Conservation (phyloP, 495 filamentous ascomycete genomes). For the Haplographium delicatum region DNA sequence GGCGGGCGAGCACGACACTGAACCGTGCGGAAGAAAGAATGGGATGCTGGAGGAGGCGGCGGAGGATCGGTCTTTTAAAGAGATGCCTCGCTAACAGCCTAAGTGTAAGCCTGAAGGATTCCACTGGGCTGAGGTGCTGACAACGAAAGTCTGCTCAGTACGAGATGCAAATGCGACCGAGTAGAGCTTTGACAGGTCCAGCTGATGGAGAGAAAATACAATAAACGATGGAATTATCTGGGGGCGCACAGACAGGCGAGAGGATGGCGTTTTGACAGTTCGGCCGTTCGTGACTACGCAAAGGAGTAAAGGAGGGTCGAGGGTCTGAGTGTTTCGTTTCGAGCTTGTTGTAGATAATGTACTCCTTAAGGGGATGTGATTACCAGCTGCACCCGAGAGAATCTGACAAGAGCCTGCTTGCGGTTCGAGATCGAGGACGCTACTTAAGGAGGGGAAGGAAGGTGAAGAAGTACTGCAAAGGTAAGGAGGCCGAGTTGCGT, state of each 20-base stretch:
- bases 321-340: constrained; percentile 24
- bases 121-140: constrained; percentile 9
- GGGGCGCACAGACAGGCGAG: constrained; percentile 13
- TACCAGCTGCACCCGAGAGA: background rate
- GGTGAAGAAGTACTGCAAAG: background rate
- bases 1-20: background rate
- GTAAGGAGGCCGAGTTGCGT: background rate
- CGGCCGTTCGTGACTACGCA: background rate
- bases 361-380: constrained; percentile 19
- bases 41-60: background rate
- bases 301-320: constrained; percentile 2
- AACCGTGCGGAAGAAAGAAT: background rate
- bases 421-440: constrained; percentile 1
- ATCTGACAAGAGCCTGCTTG: constrained; percentile 1
- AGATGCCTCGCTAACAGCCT: constrained; percentile 15
- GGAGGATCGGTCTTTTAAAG: background rate
- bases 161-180: constrained; percentile 1
- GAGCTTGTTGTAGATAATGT: constrained; percentile 15
- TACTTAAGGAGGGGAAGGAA: too few relatives aligned
- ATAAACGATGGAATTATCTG: background rate
- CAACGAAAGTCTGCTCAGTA: background rate
- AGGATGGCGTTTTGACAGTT: constrained; percentile 3
- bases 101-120: constrained; percentile 14
- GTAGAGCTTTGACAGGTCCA: constrained; percentile 4
- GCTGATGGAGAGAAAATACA: too few relatives aligned